phyloP scores from a whole-genome alignment of 192 early-diverging fungal species.

The Coemansia sp. region DNA sequence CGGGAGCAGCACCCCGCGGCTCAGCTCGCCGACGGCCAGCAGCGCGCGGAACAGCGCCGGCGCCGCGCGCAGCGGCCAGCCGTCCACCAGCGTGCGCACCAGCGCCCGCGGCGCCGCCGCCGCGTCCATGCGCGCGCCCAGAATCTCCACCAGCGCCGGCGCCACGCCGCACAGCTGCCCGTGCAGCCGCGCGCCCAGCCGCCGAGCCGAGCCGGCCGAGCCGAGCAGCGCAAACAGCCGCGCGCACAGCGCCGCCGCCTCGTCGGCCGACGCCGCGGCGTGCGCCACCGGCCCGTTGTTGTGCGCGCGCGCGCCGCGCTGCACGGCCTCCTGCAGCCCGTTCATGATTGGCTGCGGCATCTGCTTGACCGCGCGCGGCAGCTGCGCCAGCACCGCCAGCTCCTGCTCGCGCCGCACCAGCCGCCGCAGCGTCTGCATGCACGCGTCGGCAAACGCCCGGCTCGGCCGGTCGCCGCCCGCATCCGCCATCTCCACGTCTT shows the following conservation, averaged over 20 bases:
- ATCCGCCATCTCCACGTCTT: conserved; percentile 5
- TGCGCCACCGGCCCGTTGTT: conserved; percentile 28
- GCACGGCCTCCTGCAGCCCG: conserved; percentile 32
- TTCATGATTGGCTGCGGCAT: conserved; percentile 47
- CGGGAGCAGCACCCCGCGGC: conserved; percentile 11
- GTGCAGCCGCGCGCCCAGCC: neutral
- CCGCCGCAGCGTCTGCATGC: conserved; percentile 15
- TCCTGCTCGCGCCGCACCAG: conserved; percentile 39
- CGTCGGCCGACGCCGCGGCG: neutral
- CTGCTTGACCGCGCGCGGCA: conserved; percentile 34
- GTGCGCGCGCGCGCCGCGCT: conserved; percentile 26
- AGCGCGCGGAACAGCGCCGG: conserved; percentile 29
- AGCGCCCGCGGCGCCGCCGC: conserved; percentile 7
- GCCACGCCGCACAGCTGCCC: conserved; percentile 16
- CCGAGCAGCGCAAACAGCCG: conserved; percentile 8
- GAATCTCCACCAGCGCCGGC: conserved; percentile 32
- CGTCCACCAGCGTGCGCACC: conserved; percentile 9
- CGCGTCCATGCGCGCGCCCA: conserved; percentile 22
- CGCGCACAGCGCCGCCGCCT: conserved; percentile 6
- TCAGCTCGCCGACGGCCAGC: conserved; percentile 24
- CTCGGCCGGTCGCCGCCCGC: neutral
- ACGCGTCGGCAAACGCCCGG: conserved; percentile 18
- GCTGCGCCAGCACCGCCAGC: conserved; percentile 26
- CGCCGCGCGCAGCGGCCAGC: conserved; percentile 19
- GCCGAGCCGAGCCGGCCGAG: neutral